These are phyloP conservation scores for Leccinum imitatum DNA, from an alignment of 768 basidiomycete genomes.

Conservation along the genomic window DNA sequence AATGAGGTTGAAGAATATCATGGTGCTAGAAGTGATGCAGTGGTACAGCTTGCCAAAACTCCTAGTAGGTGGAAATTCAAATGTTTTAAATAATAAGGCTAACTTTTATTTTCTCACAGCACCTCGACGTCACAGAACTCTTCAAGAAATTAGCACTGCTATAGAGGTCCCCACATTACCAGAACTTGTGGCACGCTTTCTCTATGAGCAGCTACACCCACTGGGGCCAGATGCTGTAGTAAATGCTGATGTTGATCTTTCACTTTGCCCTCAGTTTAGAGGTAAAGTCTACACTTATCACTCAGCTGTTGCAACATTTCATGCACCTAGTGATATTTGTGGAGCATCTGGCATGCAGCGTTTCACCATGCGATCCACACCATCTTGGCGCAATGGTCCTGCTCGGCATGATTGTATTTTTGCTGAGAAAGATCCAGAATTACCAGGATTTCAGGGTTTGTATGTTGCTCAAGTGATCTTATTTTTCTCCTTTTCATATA, in stretches of 20 bases:
- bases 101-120: not conserved
- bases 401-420: not conserved
- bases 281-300: not conserved
- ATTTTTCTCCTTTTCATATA: not conserved
- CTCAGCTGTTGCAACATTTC: not conserved
- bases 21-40: not conserved
- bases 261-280: too few relatives aligned
- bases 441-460: not conserved
- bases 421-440: not conserved
- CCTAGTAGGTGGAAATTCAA: not conserved
- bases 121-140: too few relatives aligned
- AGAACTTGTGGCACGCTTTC: too few relatives aligned
- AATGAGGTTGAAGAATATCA: not conserved
- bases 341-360: not conserved
- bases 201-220: too few relatives aligned
- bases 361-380: not conserved
- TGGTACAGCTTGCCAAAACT: not conserved
- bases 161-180: too few relatives aligned
- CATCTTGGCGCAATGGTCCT: not conserved
- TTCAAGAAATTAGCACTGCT: too few relatives aligned
- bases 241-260: too few relatives aligned
- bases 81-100: not conserved
- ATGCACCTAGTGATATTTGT: not conserved
- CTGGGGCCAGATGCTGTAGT: too few relatives aligned
- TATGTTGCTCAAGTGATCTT: not conserved